Conservation (phyloP, 306 rosid genomes). For the Malus fusca region DNA sequence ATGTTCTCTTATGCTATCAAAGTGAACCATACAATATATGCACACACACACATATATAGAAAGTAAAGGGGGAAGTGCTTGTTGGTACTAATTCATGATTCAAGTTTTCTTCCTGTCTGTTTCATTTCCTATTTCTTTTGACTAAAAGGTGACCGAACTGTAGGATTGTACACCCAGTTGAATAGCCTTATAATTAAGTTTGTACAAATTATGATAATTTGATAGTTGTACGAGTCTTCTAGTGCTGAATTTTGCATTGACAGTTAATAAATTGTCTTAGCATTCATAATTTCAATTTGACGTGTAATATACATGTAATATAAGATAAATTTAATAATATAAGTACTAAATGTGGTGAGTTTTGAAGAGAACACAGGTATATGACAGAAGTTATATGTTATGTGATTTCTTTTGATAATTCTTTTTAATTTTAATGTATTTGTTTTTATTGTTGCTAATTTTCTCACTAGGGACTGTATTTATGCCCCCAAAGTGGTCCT, state of each 20-base stretch:
- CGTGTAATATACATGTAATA: neutral
- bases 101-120: neutral
- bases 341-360: neutral
- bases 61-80: neutral
- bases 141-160: no score
- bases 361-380: neutral
- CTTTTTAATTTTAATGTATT: neutral
- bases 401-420: neutral
- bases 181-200: neutral
- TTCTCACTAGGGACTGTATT: constrained; percentile 55
- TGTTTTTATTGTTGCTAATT: neutral
- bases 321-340: neutral
- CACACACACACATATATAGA: neutral
- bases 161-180: neutral
- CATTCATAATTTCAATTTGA: neutral
- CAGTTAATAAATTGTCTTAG: neutral
- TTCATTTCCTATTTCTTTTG: neutral
- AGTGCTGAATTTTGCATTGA: neutral
- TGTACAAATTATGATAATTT: neutral
- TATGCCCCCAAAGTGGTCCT: constrained; percentile 94
- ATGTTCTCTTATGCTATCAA: neutral
- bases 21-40: neutral
- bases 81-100: neutral
- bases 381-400: neutral
- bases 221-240: no score